These are phyloP conservation scores for Conticribra weissflogii DNA, from an alignment of 108 stramenopile species.

Conservation along the genomic window DNA sequence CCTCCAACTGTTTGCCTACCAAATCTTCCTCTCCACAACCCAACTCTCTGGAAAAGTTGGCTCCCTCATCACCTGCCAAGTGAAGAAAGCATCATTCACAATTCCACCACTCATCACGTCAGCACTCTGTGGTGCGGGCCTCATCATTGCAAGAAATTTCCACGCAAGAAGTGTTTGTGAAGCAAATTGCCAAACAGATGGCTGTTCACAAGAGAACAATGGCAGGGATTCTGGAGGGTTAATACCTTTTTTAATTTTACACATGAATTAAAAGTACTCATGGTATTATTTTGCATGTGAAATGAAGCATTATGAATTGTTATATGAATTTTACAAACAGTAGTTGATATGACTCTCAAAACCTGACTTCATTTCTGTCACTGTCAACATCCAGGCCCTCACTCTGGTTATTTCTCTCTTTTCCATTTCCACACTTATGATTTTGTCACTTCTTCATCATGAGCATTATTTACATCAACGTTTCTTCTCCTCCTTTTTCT, in stretches of 20 bases:
- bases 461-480: no score
- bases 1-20: conserved; percentile 41
- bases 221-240: conserved; percentile 30
- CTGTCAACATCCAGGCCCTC: no score
- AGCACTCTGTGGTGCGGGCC: conserved; percentile 20
- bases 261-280: no score
- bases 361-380: background rate
- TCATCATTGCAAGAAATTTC: conserved; percentile 16
- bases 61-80: conserved; percentile 30
- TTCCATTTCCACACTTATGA: no score
- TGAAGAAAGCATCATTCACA: conserved; percentile 53
- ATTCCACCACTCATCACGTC: conserved; percentile 47
- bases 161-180: conserved; percentile 33
- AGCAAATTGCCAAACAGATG: conserved; percentile 33
- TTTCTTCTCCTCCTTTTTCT: no score
- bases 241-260: no score
- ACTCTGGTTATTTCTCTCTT: no score
- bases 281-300: no score
- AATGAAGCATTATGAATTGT: no score
- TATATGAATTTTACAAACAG: no score
- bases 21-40: conserved; percentile 42
- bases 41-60: conserved; percentile 49
- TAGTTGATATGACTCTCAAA: background rate
- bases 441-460: no score
- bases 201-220: conserved; percentile 20